phyloP scores from a whole-genome alignment of 768 basidiomycete species.

The Termitomyces sp. region DNA sequence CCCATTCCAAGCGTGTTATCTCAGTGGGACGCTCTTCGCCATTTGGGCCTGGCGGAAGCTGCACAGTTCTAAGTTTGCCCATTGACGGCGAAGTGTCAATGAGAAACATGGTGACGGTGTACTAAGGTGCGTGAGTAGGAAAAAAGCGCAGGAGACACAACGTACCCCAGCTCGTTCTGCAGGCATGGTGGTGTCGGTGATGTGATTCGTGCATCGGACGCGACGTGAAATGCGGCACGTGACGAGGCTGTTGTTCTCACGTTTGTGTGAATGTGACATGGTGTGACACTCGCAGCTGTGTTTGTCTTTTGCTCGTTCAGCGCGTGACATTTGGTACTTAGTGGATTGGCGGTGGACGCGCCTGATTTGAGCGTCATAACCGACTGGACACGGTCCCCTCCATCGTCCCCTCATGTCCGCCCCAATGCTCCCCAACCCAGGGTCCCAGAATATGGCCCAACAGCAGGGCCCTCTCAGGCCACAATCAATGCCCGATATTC shows the following conservation, averaged over 20 bases:
- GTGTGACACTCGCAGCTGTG: slow-evolving; percentile 23
- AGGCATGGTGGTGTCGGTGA: slow-evolving; percentile 50
- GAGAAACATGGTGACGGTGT: slow-evolving; percentile 85
- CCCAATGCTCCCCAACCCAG: slow-evolving; percentile 40
- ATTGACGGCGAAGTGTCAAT: slow-evolving; percentile 88
- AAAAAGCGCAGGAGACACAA: slow-evolving; percentile 3
- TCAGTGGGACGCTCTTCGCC: slow-evolving; percentile 51
- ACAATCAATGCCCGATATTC: slow-evolving; percentile 35
- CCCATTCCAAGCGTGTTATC: slow-evolving; percentile 79
- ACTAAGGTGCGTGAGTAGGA: slow-evolving; percentile 43
- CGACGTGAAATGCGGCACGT: slow-evolving; percentile 34
- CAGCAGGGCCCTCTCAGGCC: slow-evolving; percentile 24
- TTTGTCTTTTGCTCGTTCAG: slow-evolving; percentile 32
- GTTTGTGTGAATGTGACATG: slow-evolving; percentile 21
- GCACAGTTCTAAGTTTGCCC: slow-evolving; percentile 60
- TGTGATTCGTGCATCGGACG: slow-evolving; percentile 26
- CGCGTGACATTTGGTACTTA: slow-evolving; percentile 28
- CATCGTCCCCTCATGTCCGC: slow-evolving; percentile 31
- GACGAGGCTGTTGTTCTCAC: slow-evolving; percentile 23
- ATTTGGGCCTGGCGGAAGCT: slow-evolving; percentile 50
- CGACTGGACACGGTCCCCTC: slow-evolving; percentile 12
- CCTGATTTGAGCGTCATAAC: slow-evolving; percentile 22
- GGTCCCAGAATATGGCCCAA: slow-evolving; percentile 31
- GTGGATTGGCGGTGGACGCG: slow-evolving; percentile 23
- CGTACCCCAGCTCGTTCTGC: slow-evolving; percentile 79